Evolutionary conservation across 1,139 yeast species (phyloP).

Genomic region (Magnusiomyces sp.): DNA sequence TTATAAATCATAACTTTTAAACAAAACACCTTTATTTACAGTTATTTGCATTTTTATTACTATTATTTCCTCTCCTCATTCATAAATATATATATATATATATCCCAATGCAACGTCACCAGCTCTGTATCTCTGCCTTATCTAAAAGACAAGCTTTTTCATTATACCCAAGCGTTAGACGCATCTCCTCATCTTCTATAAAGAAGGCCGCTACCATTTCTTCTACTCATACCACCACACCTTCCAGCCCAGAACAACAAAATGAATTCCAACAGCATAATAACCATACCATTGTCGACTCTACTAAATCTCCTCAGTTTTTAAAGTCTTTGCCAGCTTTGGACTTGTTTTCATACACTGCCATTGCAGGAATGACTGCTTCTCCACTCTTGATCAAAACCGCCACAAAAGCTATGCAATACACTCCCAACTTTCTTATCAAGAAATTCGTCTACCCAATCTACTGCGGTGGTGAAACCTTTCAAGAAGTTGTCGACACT

Average conservation of each 20-base stretch:
- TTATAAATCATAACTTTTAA: no score
- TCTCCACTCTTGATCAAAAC: conserved; percentile 26
- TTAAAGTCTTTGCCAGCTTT: conserved; percentile 18
- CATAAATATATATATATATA: no score
- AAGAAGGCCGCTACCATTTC: background rate
- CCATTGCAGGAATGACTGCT: conserved; percentile 29
- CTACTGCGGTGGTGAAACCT: conserved; percentile 86
- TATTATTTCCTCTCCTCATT: no score
- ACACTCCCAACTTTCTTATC: conserved; percentile 58
- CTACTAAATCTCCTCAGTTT: conserved; percentile 18
- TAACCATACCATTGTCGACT: conserved; percentile 6
- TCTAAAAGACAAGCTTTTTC: no score
- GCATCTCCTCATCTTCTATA: conserved; percentile 1
- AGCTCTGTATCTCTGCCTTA: no score
- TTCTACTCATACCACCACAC: background rate
- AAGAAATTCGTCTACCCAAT: conserved; percentile 69
- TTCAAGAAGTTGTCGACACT: conserved; percentile 58
- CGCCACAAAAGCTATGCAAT: conserved; percentile 31
- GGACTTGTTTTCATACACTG: conserved; percentile 20
- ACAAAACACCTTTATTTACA: no score
- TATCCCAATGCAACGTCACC: no score
- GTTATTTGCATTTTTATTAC: no score
- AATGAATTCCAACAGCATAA: background rate
- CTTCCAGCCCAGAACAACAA: conserved; percentile 14
- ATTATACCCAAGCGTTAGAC: no score